Percentiles rank a stretch among this genome's conserved stretches.
Evolutionary conservation across 2,329 filamentous ascomycete species (phyloP).

Genomic region (Exutisphaerella laricina): DNA sequence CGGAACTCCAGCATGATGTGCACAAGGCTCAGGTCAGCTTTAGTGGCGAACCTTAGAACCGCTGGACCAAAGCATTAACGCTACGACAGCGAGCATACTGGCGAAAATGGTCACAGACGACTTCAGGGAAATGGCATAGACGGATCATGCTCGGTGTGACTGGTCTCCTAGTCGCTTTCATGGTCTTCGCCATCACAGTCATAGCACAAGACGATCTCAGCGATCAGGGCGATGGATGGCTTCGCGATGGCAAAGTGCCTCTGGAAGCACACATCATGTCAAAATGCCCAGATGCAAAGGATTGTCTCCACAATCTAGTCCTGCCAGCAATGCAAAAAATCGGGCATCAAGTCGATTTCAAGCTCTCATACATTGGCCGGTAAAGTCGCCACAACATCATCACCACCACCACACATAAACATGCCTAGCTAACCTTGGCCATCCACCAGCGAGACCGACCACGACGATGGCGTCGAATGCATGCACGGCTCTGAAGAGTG

Average conservation of each 20-base stretch:
- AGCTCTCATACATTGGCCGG: conserved; percentile 72
- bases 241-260: conserved; percentile 51
- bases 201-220: conserved; percentile 23
- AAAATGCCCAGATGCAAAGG: conserved; percentile 88
- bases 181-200: conserved; percentile 24
- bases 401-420: background rate
- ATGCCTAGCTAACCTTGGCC: background rate
- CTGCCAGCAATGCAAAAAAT: conserved; percentile 81
- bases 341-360: conserved; percentile 82
- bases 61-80: background rate
- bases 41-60: background rate
- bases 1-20: conserved; percentile 28
- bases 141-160: conserved; percentile 31
- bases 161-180: conserved; percentile 24
- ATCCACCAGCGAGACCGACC: conserved; percentile 51
- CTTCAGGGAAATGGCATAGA: conserved; percentile 29
- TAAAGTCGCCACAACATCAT: conserved; percentile 40
- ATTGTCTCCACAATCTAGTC: conserved; percentile 74
- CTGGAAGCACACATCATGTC: conserved; percentile 90
- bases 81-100: conserved; percentile 27
- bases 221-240: conserved; percentile 23
- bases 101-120: conserved; percentile 30
- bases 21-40: conserved; percentile 22
- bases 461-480: conserved; percentile 79
- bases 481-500: conserved; percentile 87